A percentile compares a stretch with the other conserved stretches of the same genome.
These are phyloP conservation scores for Venturiaceae sp. DNA, from an alignment of 2,329 filamentous ascomycete species.

Conservation along the genomic window DNA sequence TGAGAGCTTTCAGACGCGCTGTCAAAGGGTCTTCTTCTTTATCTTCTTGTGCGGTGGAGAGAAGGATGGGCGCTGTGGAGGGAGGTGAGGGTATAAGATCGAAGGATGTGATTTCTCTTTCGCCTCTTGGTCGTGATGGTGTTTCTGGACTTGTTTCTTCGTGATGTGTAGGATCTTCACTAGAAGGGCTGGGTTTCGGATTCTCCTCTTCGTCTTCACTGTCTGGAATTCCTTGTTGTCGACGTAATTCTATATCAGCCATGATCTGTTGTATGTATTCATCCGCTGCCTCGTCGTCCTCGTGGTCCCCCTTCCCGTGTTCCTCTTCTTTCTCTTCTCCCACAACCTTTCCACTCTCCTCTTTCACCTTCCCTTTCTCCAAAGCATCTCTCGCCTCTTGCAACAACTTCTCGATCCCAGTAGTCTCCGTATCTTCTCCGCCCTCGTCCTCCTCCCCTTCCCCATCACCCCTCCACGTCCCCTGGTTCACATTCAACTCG, in stretches of 20 bases:
- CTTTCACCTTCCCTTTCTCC: constrained; percentile 25
- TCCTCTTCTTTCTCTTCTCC: constrained; percentile 10
- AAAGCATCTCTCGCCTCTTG: constrained; percentile 2
- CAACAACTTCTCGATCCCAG: not conserved
- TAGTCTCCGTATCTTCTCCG: too few relatives aligned
- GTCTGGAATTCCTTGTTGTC: constrained; percentile 16
- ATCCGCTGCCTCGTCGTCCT: constrained; percentile 30
- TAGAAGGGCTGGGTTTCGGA: constrained; percentile 5
- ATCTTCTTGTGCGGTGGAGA: not conserved
- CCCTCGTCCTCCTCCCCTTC: not conserved
- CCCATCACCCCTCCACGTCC: constrained; percentile 11
- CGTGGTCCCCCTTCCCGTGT: constrained; percentile 13
- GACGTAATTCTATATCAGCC: constrained; percentile 34
- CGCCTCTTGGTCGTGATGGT: not conserved
- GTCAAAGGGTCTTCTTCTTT: constrained; percentile 35
- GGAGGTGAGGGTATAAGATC: constrained; percentile 3
- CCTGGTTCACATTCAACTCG: constrained; percentile 23
- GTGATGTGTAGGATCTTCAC: constrained; percentile 12
- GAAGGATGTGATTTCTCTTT: not conserved
- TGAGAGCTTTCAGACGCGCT: constrained; percentile 33
- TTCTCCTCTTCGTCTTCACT: constrained; percentile 11
- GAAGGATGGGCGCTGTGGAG: not conserved
- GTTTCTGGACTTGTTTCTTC: constrained; percentile 9
- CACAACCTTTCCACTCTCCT: constrained; percentile 14
- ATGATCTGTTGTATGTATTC: constrained; percentile 36